Evolutionary conservation across 495 filamentous ascomycete genomes (phyloP).

Genomic region (Podospora pseudocomata): DNA sequence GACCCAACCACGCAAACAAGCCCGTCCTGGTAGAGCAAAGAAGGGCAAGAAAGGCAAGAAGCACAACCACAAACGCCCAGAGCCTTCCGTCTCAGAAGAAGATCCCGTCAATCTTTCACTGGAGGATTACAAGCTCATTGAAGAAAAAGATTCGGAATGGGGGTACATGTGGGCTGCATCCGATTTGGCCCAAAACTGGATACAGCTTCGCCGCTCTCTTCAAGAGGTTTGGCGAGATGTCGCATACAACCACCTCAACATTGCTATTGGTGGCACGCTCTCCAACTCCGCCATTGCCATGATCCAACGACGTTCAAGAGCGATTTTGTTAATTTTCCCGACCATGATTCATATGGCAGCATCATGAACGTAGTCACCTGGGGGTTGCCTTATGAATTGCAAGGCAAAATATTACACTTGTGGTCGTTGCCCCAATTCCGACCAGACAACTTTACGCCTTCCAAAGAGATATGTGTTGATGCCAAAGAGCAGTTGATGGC

Average conservation of each 20-base stretch:
- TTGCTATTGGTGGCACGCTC: constrained; percentile 42
- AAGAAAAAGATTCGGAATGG: constrained; percentile 1
- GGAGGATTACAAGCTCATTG: constrained; percentile 46
- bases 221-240: constrained; percentile 46
- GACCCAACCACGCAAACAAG: constrained; percentile 24
- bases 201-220: constrained; percentile 34
- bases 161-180: constrained; percentile 44
- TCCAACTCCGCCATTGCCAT: constrained; percentile 41
- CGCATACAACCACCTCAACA: constrained; percentile 43
- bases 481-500: constrained; percentile 42
- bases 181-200: constrained; percentile 31
- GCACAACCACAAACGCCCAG: constrained; percentile 1
- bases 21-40: constrained; percentile 34
- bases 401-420: constrained; percentile 21
- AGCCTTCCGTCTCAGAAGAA: neutral
- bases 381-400: constrained; percentile 35
- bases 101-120: constrained; percentile 26
- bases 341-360: constrained; percentile 36
- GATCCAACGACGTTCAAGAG: constrained; percentile 34
- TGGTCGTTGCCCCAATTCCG: constrained; percentile 17
- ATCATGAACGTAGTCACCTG: constrained; percentile 37
- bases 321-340: constrained; percentile 43
- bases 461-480: constrained; percentile 25
- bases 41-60: constrained; percentile 36
- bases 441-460: constrained; percentile 14